phyloP scores from a whole-genome alignment of 2,329 filamentous ascomycete genomes.

The Exophiala spinifera region DNA sequence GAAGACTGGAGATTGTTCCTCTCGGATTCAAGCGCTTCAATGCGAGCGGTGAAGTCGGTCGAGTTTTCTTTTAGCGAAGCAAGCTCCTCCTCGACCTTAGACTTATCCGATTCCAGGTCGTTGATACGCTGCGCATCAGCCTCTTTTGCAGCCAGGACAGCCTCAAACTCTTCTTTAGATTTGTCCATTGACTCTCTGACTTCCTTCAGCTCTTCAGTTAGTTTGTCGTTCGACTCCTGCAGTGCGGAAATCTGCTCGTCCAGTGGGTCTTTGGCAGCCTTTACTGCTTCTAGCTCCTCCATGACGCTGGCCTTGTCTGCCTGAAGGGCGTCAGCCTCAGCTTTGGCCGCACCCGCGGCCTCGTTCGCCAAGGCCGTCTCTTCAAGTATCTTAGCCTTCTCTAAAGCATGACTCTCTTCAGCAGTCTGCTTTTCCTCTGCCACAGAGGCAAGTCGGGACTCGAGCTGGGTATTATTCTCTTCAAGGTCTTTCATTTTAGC shows the following conservation, averaged over 20 bases:
- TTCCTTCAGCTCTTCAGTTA: conserved; percentile 1
- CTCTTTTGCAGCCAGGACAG: conserved; percentile 3
- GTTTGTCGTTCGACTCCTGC: background rate
- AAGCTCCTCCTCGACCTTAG: conserved; percentile 14
- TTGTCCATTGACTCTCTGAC: conserved; percentile 1
- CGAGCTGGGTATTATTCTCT: conserved; percentile 6
- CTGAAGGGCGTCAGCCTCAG: background rate
- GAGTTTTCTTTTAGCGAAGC: background rate
- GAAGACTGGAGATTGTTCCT: conserved; percentile 11
- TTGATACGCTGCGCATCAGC: conserved; percentile 3
- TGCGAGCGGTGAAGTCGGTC: background rate
- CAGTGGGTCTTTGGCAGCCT: background rate
- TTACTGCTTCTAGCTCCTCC: background rate
- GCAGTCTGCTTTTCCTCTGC: conserved; percentile 39
- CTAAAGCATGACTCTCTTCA: conserved; percentile 24
- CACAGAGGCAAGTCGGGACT: conserved; percentile 24
- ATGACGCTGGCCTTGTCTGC: background rate
- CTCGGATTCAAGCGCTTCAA: conserved; percentile 12
- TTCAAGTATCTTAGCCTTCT: conserved; percentile 10
- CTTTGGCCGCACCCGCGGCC: background rate
- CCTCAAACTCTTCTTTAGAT: background rate
- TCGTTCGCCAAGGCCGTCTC: background rate
- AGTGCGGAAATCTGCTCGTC: background rate
- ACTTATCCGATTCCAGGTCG: conserved; percentile 2
- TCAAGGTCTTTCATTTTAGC: conserved; percentile 5